A percentile compares a stretch with the other conserved stretches of the same genome.
phyloP scores from a whole-genome alignment of 306 rosid genomes.

The Malus domestica region DNA sequence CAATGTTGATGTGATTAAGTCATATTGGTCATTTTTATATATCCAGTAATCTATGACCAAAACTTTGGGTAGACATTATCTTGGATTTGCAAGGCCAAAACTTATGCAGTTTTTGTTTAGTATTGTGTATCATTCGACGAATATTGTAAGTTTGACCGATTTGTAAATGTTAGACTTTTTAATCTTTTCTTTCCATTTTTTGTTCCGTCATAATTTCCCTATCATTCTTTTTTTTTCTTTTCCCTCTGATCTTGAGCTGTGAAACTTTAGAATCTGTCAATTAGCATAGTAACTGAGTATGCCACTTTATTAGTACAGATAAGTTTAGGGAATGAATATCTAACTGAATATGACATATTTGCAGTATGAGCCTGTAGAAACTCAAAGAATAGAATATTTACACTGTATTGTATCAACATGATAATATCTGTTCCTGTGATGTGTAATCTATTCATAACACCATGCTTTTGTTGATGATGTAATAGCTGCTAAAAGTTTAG shows the following conservation, averaged over 20 bases:
- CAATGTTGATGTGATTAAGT: neutral
- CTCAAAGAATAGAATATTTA: neutral
- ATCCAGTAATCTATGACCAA: neutral
- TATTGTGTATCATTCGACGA: neutral
- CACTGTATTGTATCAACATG: neutral
- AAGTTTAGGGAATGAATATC: neutral
- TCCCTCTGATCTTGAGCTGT: neutral
- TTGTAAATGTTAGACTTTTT: neutral
- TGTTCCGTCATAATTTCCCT: neutral
- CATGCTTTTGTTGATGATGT: constrained; percentile 22
- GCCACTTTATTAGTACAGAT: neutral
- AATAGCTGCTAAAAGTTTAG: constrained; percentile 40
- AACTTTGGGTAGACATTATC: neutral
- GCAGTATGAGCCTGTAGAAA: neutral
- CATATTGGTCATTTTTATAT: neutral
- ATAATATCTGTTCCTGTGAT: neutral
- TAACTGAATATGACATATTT: neutral
- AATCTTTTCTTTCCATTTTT: neutral
- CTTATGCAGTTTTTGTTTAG: neutral
- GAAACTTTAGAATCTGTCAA: neutral
- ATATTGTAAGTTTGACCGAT: neutral
- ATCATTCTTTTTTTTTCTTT: neutral
- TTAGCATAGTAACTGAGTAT: neutral
- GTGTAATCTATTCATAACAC: constrained; percentile 1
- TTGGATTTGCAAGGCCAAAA: neutral